Base-by-base conservation (phyloP, 768 basidiomycete genomes). In the Sporobolomyces pararoseus region DNA sequence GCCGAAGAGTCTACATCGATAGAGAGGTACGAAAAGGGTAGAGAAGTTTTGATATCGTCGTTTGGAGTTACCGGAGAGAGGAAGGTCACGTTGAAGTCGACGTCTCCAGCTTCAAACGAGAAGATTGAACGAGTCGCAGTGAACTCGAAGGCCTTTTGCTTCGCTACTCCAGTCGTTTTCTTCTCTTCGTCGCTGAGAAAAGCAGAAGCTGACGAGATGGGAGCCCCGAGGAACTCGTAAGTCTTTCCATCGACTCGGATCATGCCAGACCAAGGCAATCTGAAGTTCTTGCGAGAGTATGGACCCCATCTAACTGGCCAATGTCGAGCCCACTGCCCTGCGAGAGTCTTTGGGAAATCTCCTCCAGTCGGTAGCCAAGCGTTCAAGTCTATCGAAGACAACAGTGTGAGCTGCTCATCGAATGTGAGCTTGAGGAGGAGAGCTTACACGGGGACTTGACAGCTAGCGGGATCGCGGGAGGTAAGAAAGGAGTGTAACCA, bases 21-120 rank as follows among this genome's bases (percentile, higher is more conserved):
- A 10, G 42, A 13, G 34, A 71, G 50, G 55, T 67, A 71, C 1
- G 70, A 71, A 44, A 71, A 65, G 0, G 70, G 70, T 1, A 71
- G 51, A 9, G 69, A 71, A 27, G 55, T 58, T 14, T 53, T 37
- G 6, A 67, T 42, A 3, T 55, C n/a, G 51, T 71, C 70, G 57
- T 71, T 52, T 1, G 70, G 70, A 1, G 70, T 67, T 16, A 71
- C 57, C 19, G 70, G 62, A 6, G 53, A 57, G 2, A 71, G 44
- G 62, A 71, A 71, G n/a, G 72, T 39, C 81, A 83, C 70, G 69
- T 78, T 52, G 77, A 77, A 53, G 68, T 82, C 27, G 57, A 67
- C 62, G n/a, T 35, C 35, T 23, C 7, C 62, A 0, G 70, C 70
- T 13, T 63, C 34, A 57, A 71, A 71, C 16, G 55, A 32, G 44